Evolutionary conservation across 768 basidiomycete species (phyloP).

Genomic region (Terana coerulea): DNA sequence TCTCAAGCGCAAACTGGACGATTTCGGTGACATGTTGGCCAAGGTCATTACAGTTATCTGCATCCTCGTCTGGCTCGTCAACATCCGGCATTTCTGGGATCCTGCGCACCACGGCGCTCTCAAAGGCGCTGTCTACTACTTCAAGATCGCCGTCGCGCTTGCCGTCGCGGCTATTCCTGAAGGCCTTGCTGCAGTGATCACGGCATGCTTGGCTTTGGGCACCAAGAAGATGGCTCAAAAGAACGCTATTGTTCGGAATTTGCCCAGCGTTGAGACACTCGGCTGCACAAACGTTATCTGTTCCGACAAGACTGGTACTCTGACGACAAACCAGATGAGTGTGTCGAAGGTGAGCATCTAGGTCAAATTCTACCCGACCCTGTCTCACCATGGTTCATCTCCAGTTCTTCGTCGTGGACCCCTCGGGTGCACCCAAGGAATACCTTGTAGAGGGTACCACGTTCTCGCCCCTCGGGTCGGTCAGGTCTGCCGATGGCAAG

Average conservation of each 20-base stretch:
- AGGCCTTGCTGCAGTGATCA: conserved; percentile 97
- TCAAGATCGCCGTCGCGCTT: conserved; percentile 98
- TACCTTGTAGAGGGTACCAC: conserved; percentile 90
- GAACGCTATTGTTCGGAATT: conserved; percentile 94
- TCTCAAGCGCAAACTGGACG: conserved; percentile 94
- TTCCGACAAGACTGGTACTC: conserved; percentile 96
- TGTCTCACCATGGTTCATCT: background rate
- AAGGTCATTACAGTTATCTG: conserved; percentile 98
- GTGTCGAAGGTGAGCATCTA: conserved; percentile 66
- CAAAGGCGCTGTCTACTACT: conserved; percentile 96
- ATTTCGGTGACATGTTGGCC: conserved; percentile 96
- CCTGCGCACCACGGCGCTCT: conserved; percentile 87
- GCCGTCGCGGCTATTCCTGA: conserved; percentile 99
- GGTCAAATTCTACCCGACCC: background rate
- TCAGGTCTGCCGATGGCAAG: conserved; percentile 66
- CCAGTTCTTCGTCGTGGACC: conserved; percentile 75
- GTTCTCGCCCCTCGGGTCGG: conserved; percentile 78
- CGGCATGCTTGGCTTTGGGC: conserved; percentile 92
- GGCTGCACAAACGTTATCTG: conserved; percentile 99
- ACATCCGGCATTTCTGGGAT: conserved; percentile 94
- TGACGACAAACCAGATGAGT: conserved; percentile 98
- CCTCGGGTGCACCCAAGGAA: conserved; percentile 49
- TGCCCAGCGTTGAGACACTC: conserved; percentile 95
- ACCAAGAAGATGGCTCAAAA: conserved; percentile 99
- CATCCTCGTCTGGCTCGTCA: conserved; percentile 96